A percentile compares a stretch with the other conserved stretches of the same genome.
Evolutionary conservation across 805 yeast genomes (phyloP).

Genomic region (Candida nitratophila): DNA sequence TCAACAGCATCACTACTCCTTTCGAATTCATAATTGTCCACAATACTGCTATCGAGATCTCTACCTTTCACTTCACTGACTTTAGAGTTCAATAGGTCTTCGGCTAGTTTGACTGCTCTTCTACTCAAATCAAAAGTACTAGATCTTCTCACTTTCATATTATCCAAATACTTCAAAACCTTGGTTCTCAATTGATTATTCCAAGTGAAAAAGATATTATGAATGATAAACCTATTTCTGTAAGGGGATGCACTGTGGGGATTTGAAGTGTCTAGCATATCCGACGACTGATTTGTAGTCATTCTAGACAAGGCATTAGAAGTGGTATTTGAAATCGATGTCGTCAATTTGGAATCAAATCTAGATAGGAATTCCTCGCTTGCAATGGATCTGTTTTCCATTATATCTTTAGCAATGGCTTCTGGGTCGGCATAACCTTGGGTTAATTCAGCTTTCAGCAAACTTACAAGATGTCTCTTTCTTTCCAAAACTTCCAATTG

Average conservation of each 20-base stretch:
- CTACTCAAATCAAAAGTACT: constrained; percentile 23
- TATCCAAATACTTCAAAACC: constrained; percentile 46
- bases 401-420: constrained; percentile 17
- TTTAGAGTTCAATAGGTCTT: constrained; percentile 10
- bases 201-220: constrained; percentile 74
- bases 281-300: constrained; percentile 1
- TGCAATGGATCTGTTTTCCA: constrained; percentile 15
- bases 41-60: neutral
- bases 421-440: constrained; percentile 19
- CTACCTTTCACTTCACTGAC: neutral
- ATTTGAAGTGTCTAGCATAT: constrained; percentile 3
- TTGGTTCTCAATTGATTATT: constrained; percentile 58
- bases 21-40: constrained; percentile 11
- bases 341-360: neutral
- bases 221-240: constrained; percentile 67
- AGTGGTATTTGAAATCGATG: constrained; percentile 5
- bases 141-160: constrained; percentile 19
- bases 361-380: neutral
- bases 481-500: constrained; percentile 26
- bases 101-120: constrained; percentile 23
- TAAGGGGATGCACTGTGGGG: constrained; percentile 27
- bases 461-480: constrained; percentile 16
- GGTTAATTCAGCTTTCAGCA: constrained; percentile 16
- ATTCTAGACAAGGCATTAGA: constrained; percentile 8
- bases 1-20: constrained; percentile 24